These are phyloP conservation scores for Fonsecaea monophora DNA, from an alignment of 2,329 filamentous ascomycete species.

Conservation along the genomic window DNA sequence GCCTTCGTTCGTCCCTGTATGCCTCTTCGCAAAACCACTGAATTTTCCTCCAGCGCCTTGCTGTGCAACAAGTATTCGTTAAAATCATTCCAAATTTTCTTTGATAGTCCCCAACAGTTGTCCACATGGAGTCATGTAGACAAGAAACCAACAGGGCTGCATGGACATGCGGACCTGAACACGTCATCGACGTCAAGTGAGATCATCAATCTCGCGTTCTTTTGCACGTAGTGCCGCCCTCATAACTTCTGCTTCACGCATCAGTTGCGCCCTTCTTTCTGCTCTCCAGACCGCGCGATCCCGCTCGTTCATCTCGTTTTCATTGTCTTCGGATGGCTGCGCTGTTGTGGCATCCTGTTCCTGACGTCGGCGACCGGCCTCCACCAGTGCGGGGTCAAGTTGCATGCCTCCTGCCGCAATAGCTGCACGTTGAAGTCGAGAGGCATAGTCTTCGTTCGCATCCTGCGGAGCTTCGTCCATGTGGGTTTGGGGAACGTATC, in stretches of 20 bases:
- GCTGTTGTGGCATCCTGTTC: conserved; percentile 28
- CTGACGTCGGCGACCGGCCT: conserved; percentile 44
- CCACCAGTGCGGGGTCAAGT: conserved; percentile 50
- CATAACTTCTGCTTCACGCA: conserved; percentile 78
- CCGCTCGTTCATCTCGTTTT: background rate
- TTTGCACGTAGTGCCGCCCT: conserved; percentile 74
- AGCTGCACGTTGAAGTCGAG: conserved; percentile 38
- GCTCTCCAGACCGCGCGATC: conserved; percentile 22
- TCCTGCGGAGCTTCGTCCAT: conserved; percentile 44
- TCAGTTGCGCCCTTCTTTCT: conserved; percentile 54
- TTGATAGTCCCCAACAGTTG: conserved; percentile 1
- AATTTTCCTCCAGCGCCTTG: conserved; percentile 28
- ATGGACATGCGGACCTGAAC: background rate
- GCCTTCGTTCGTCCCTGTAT: background rate
- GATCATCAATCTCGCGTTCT: conserved; percentile 71
- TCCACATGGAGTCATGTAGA: conserved; percentile 2
- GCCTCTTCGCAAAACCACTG: background rate
- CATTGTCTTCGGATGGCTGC: conserved; percentile 4
- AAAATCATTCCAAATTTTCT: conserved; percentile 3
- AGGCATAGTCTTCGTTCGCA: conserved; percentile 29
- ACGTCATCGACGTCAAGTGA: conserved; percentile 45
- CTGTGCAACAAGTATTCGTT: conserved; percentile 16
- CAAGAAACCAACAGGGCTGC: conserved; percentile 5
- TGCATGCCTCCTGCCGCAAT: conserved; percentile 46
- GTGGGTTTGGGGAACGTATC: conserved; percentile 47